Evolutionary conservation across 495 filamentous ascomycete species (phyloP), one percentile per base, ranked within the genome.

Genomic region (Tuber calosporum): DNA sequence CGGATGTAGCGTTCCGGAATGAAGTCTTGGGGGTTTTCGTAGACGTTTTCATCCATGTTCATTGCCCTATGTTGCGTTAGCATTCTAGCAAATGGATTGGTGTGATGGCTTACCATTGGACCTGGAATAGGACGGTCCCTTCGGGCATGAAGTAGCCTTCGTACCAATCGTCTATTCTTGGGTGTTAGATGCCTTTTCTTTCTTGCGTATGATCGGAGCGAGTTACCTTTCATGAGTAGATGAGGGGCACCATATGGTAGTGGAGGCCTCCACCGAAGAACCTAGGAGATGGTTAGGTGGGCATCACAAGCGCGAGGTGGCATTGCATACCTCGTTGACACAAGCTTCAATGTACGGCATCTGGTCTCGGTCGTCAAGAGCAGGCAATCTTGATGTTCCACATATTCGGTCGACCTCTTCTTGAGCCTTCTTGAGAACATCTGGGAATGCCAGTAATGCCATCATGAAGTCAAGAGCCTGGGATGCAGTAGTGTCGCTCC

Each of bases 91-190:
- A 19, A 26, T 5, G 38, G 78, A 48, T 19, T 76, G 69, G 1
- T 11, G 39, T 20, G 38, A 37, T 58, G 7, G 13, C 43, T 66
- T 36, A 53, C 69, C 69, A 71, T 71, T 37, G 45, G 20, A 71
- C 45, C 22, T 71, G 62, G 40, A 84, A 75, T 6, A 83, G 41
- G 38, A 78, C 70, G 19, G 83, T 78, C 34, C 78, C 79, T 67
- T 83, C 82, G 17, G 82, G 82, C 34, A 83, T 80, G 71, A 77
- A 81, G 73, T 79, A 80, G 26, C 79, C 83, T 22, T 79, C 79
- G 58, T 83, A 83, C n/a, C 74, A 66, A 62, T 83, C 79, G 68
- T 84, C 69, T 58, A 19, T 62, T 17, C 26, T 19, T 19, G 26
- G 53, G 17, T 62, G 26, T 62, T 5, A 62, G 53, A 34, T 34